Evolutionary conservation across 768 basidiomycete genomes (phyloP).

Genomic region (Mycena venus): DNA sequence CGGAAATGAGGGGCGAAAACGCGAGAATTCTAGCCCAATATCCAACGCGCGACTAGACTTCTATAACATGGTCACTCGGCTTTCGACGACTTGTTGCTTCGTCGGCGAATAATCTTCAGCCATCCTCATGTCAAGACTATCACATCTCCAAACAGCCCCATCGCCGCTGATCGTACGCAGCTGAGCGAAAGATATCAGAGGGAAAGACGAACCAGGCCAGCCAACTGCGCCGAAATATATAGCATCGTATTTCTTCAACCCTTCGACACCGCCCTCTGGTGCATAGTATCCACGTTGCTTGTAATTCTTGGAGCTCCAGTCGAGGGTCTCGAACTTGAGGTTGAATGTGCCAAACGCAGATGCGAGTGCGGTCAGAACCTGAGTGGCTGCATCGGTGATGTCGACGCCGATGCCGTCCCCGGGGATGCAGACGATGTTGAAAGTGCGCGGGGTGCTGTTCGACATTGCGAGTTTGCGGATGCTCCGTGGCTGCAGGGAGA

Average conservation of each 20-base stretch:
- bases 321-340: slow-evolving; percentile 59
- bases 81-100: too few species aligned
- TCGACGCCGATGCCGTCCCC: slow-evolving; percentile 69
- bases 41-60: neutral
- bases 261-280: slow-evolving; percentile 56
- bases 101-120: too few species aligned
- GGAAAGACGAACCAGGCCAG: slow-evolving; percentile 31
- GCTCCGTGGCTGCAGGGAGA: neutral
- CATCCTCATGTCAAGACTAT: too few species aligned
- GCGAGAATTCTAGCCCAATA: too few species aligned
- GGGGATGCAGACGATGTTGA: slow-evolving; percentile 62
- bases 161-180: neutral
- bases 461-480: neutral
- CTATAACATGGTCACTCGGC: too few species aligned
- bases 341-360: slow-evolving; percentile 57
- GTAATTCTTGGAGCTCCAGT: slow-evolving; percentile 64
- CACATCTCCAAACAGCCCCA: slow-evolving; percentile 20
- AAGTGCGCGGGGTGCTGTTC: slow-evolving; percentile 29
- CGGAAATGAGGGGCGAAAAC: too few species aligned
- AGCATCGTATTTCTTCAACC: slow-evolving; percentile 57
- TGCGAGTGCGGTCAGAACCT: slow-evolving; percentile 59
- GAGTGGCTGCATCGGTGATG: slow-evolving; percentile 62
- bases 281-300: slow-evolving; percentile 62
- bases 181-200: neutral
- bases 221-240: slow-evolving; percentile 64